Percentiles rank a stretch among this genome's conserved stretches.
Evolutionary conservation across 169 alveolate genomes (phyloP).

Genomic region (Plasmodium malariae): DNA sequence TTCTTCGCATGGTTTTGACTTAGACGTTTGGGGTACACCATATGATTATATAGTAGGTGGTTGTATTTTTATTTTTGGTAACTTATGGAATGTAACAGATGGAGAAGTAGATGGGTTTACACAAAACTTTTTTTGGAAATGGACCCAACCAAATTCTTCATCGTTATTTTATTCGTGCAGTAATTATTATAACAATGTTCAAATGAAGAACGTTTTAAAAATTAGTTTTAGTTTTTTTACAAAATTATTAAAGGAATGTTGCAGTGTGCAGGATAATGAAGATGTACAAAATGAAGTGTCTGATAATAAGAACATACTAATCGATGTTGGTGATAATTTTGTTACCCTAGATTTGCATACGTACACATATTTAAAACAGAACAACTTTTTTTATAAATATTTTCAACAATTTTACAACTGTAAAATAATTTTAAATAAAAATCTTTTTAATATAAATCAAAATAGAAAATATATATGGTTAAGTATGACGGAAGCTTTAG

Average conservation of each 20-base stretch:
- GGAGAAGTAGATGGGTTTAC: conserved; percentile 83
- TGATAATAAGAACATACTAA: not conserved
- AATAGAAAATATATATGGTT: conserved; percentile 64
- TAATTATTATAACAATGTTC: conserved; percentile 12
- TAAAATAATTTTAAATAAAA: conserved; percentile 41
- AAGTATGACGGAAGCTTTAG: conserved; percentile 79
- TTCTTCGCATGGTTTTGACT: conserved; percentile 71
- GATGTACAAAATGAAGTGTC: not conserved
- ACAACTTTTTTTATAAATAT: conserved; percentile 58
- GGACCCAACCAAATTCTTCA: conserved; percentile 83
- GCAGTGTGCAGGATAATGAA: not conserved
- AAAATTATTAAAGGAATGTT: conserved; percentile 3
- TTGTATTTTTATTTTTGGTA: conserved; percentile 80
- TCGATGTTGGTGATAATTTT: conserved; percentile 47
- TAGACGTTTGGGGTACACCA: conserved; percentile 78
- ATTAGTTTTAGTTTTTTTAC: conserved; percentile 36
- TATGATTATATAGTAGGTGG: conserved; percentile 80
- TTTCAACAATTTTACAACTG: conserved; percentile 25
- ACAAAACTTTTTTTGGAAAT: conserved; percentile 82
- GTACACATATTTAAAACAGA: conserved; percentile 47
- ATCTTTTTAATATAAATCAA: conserved; percentile 52
- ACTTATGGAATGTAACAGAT: conserved; percentile 83
- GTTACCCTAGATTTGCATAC: conserved; percentile 36
- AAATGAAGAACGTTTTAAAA: not conserved
- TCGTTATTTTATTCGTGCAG: conserved; percentile 62